Evolutionary conservation across 2,329 filamentous ascomycete species (phyloP).

Genomic region (Akanthomyces lecanii): DNA sequence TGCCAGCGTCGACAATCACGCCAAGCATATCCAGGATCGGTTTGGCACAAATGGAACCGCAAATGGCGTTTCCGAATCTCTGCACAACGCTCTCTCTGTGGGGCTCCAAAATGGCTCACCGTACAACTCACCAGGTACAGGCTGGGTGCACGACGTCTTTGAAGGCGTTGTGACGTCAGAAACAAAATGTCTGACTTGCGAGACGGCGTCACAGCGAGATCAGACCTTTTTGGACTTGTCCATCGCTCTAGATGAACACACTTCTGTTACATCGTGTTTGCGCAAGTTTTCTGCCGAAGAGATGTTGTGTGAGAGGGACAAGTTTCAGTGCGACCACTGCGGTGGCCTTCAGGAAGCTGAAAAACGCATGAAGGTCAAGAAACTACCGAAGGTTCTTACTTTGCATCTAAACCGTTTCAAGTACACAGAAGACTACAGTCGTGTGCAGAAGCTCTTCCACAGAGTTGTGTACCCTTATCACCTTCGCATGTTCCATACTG

Average conservation of each 20-base stretch:
- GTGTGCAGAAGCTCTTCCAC: conserved; percentile 94
- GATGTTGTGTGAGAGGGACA: conserved; percentile 97
- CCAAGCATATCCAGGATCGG: conserved; percentile 57
- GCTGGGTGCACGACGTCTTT: conserved; percentile 97
- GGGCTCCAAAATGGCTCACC: conserved; percentile 36
- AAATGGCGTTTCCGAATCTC: conserved; percentile 47
- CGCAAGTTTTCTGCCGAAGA: conserved; percentile 96
- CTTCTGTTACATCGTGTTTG: conserved; percentile 91
- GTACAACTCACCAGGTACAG: conserved; percentile 58
- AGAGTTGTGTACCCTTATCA: conserved; percentile 96
- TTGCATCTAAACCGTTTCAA: conserved; percentile 96
- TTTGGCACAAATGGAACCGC: conserved; percentile 35
- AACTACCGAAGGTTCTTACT: conserved; percentile 83
- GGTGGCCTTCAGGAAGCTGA: conserved; percentile 95
- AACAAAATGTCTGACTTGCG: conserved; percentile 92
- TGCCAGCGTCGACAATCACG: conserved; percentile 85
- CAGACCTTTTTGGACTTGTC: conserved; percentile 95
- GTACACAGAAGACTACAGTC: conserved; percentile 92
- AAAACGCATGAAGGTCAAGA: conserved; percentile 99
- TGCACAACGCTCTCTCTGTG: conserved; percentile 37
- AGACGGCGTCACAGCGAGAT: conserved; percentile 90
- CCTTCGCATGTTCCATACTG: conserved; percentile 94
- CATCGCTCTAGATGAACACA: conserved; percentile 91
- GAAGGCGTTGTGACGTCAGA: conserved; percentile 93
- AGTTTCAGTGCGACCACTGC: conserved; percentile 97